Conservation (phyloP, 2,329 filamentous ascomycete species). For the Fusarium sp. region DNA sequence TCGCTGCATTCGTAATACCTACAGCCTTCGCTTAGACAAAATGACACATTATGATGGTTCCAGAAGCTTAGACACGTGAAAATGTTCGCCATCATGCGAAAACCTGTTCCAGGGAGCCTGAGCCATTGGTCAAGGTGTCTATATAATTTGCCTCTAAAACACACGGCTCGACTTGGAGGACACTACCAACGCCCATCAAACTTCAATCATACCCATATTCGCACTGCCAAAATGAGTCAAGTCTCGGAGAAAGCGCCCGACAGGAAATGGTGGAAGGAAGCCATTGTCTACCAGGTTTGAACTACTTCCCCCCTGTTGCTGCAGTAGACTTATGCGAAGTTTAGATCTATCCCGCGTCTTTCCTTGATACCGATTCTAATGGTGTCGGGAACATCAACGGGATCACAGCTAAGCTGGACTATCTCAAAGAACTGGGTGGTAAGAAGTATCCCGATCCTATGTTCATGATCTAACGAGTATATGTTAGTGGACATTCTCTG, state of each 20-base stretch:
- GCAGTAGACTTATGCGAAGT: rapidly evolving
- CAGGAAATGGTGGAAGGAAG: conserved; percentile 2
- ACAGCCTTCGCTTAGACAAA: not conserved
- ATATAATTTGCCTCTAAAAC: not conserved
- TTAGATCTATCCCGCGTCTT: conserved; percentile 66
- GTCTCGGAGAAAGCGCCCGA: not conserved
- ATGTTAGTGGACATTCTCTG: conserved; percentile 1
- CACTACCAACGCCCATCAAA: not conserved
- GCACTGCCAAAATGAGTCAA: not conserved
- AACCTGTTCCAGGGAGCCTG: too few species aligned
- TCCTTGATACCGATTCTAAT: conserved; percentile 64
- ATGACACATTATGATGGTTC: not conserved
- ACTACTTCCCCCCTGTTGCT: rapidly evolving
- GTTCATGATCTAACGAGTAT: not conserved
- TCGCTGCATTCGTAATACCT: not conserved
- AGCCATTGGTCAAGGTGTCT: not conserved
- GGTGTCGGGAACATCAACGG: conserved; percentile 63
- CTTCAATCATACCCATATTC: not conserved
- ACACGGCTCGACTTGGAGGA: too few species aligned
- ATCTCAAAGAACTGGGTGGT: conserved; percentile 43
- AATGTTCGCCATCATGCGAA: not conserved
- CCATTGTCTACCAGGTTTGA: not conserved
- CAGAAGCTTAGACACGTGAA: not conserved
- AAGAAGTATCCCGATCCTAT: not conserved
- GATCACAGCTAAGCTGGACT: conserved; percentile 63